A percentile compares a stretch with the other conserved stretches of the same genome.
Evolutionary conservation across 2,329 filamentous ascomycete species (phyloP).

Genomic region (Phialocephala sp.): DNA sequence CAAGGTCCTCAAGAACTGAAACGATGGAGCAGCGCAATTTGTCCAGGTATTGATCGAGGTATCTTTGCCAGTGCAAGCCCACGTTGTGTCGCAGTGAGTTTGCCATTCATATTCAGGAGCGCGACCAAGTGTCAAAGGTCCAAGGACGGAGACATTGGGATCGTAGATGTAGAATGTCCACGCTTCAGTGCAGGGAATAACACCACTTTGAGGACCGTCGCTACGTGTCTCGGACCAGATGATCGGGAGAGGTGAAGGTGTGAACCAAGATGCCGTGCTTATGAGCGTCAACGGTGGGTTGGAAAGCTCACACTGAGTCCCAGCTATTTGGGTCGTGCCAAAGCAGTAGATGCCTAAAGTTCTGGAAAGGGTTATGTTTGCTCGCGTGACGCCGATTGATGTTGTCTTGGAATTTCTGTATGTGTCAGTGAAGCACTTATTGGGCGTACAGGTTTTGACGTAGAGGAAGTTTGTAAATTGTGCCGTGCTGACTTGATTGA

Average conservation of each 20-base stretch:
- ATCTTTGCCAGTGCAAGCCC: constrained; percentile 6
- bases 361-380: constrained; percentile 7
- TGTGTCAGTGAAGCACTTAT: no score
- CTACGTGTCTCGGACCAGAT: background rate
- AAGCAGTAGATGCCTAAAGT: background rate
- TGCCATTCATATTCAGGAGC: constrained; percentile 2
- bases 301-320: constrained; percentile 3
- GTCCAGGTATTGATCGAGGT: constrained; percentile 9
- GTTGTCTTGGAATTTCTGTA: constrained; percentile 1
- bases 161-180: constrained; percentile 17
- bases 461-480: no score
- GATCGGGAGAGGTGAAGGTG: background rate
- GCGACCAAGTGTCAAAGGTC: constrained; percentile 8
- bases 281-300: background rate
- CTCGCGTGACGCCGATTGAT: constrained; percentile 3
- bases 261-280: background rate
- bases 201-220: background rate
- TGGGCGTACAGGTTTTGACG: no score
- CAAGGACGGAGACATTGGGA: background rate
- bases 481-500: background rate
- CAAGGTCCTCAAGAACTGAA: constrained; percentile 15
- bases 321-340: background rate
- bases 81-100: constrained; percentile 10
- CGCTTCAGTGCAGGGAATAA: constrained; percentile 11
- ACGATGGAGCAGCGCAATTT: constrained; percentile 2